Conservation (phyloP, 2,329 filamentous ascomycete genomes). For the Calonectria fujianensis region DNA sequence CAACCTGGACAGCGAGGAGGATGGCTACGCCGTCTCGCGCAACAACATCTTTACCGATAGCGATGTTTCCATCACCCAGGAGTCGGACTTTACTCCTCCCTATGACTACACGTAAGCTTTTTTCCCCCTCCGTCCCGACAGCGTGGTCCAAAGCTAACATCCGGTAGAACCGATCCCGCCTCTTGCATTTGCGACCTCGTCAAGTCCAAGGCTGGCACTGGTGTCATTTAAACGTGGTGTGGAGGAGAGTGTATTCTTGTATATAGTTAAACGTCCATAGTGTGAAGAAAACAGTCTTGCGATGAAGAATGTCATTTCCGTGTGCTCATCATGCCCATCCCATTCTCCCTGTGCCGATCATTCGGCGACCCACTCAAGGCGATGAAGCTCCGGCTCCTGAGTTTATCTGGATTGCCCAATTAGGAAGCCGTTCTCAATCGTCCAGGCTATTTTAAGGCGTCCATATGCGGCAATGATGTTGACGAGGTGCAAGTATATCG, state of each 20-base stretch:
- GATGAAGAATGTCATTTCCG: background rate
- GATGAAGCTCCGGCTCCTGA: background rate
- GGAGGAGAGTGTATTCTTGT: background rate
- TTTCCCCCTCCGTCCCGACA: fast-evolving
- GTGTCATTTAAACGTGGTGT: constrained; percentile 38
- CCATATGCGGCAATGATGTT: background rate
- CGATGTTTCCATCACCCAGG: constrained; percentile 59
- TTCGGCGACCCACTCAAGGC: background rate
- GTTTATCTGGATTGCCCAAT: background rate
- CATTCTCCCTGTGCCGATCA: background rate
- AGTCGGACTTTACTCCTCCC: constrained; percentile 57
- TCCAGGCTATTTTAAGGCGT: background rate
- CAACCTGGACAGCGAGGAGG: constrained; percentile 66
- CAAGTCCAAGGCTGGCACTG: constrained; percentile 52
- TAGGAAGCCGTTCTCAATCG: constrained; percentile 12
- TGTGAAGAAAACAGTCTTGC: background rate
- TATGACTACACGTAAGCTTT: constrained; percentile 61
- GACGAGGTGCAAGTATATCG: background rate
- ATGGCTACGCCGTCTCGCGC: constrained; percentile 65
- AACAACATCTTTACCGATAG: constrained; percentile 67
- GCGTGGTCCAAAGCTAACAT: constrained; percentile 2
- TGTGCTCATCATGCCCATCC: background rate
- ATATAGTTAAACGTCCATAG: constrained; percentile 9
- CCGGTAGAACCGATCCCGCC: constrained; percentile 42
- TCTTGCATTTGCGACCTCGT: constrained; percentile 51